Evolutionary conservation across 2,329 filamentous ascomycete species (phyloP), one percentile per base, ranked within the genome.

Genomic region (Colletotrichum filicis): DNA sequence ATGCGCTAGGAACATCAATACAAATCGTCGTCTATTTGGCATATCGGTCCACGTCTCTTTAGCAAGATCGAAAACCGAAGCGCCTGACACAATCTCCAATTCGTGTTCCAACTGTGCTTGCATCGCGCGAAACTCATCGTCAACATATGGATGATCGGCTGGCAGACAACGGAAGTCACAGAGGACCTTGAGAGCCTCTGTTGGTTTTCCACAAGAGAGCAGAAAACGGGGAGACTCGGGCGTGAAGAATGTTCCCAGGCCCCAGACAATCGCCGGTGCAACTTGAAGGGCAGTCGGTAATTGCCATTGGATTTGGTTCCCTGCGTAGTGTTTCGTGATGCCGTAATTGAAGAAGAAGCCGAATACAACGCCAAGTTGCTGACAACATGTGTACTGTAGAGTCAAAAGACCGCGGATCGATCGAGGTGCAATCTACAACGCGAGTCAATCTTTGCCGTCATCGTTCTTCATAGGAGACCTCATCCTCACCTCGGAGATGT

Each of bases 331-430:
- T 22, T 80, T 77, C 2, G 82, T 80, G 12, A 81, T 77, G 2
- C 81, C 78, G 55, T 83, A 82, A 64, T 82, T 82, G 49, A 80
- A 74, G 62, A 83, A 82, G 61, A 83, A 80, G 1, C 79, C 79
- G n/a, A 80, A 79, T 3, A 80, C 79, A 7, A 80, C 79, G 4
- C 79, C 57, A 8, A 82, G 78, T 24, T 82, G 80, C 16, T 82
- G 79, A 8, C 79, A 82, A 68, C 79, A 80, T 0, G 79, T 79
- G 37, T 82, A 82, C 24, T 82, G 80, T 0, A 82, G 74, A 0
- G 78, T 82, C 3, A 82, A 9, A 1, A 82, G 77, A 5, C 80
- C 79, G 0, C 80, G 76, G 5, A 82, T 82, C 0, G 78, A 78
- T 2, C 75, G 70, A 0, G 78, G 77, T 0, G 77, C 76, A 12